Conservation (phyloP, 257 asterid genomes). For the Ehretia macrophylla region DNA sequence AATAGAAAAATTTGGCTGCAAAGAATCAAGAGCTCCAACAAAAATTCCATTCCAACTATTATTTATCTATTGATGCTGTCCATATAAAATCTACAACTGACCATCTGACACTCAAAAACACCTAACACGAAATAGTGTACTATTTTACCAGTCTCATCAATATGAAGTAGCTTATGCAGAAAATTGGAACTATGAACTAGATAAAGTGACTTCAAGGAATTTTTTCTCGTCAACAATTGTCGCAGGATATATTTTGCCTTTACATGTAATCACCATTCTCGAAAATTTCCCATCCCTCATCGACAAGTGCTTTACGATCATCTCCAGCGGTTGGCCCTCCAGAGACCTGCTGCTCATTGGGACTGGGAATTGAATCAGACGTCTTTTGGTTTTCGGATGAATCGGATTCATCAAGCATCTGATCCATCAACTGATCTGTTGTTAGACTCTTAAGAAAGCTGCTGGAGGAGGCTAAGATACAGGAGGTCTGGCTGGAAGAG, state of each 20-base stretch:
- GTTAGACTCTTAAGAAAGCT: constrained; percentile 36
- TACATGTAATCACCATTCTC: constrained; percentile 20
- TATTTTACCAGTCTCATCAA: background rate
- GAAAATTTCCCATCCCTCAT: constrained; percentile 71
- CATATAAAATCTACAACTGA: too few relatives aligned
- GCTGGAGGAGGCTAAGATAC: constrained; percentile 50
- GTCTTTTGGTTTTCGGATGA: constrained; percentile 2
- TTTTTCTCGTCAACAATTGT: too few relatives aligned
- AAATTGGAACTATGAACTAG: background rate
- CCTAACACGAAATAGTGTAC: too few relatives aligned
- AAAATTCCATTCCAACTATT: too few relatives aligned
- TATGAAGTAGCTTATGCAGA: background rate
- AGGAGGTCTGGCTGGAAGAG: constrained; percentile 52
- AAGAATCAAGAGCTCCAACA: too few relatives aligned
- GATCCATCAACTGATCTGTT: constrained; percentile 23
- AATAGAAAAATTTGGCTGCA: too few relatives aligned
- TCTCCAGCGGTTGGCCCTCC: constrained; percentile 21
- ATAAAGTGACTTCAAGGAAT: too few relatives aligned
- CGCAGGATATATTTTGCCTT: too few relatives aligned
- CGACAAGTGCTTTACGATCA: constrained; percentile 30
- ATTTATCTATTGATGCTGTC: too few relatives aligned
- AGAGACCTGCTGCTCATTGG: constrained; percentile 12
- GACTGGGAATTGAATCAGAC: constrained; percentile 1
- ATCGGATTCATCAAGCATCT: constrained; percentile 21
- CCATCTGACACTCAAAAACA: too few relatives aligned